Base-by-base conservation (phyloP, 257 asterid genomes). In the Penstemon newberryi region DNA sequence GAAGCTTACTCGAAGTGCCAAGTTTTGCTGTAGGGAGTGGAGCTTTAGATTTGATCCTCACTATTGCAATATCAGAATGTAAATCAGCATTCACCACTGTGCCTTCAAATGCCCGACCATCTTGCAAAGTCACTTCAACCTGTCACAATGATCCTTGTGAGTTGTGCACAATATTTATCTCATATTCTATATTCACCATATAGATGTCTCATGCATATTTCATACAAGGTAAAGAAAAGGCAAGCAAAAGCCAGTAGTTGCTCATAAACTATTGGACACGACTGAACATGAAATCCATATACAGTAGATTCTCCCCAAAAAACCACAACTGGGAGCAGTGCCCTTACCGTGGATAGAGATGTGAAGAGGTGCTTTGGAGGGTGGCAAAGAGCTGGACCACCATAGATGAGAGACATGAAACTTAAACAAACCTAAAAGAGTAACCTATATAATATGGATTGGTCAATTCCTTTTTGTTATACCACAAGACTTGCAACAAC, bases 51-150 rank as follows among this genome's bases (percentile, higher is more conserved):
- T 79, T 77, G 71, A 90, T 90, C 80, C 63, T 90, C 65, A 90
- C 84, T 59, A 90, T 78, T 8, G 96, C 97, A 58, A 90, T 78
- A 64, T 90, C 97, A 3, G 91, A 82, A 66, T 86, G 94, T 63
- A 86, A 52, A 81, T 92, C 96, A 72, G 85, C 92, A 85, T 89
- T 87, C 54, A 89, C 80, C 67, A 92, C 96, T 19, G 87, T 84
- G 74, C 98, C 98, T 86, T 86, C 91, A 56, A 82, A 92, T 69
- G 86, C 73, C 64, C 98, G 90, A 73, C 98, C 98, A 86, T 92
- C 98, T 83, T 87, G 98, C 80, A 92, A 75, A 42, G 95, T 86
- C 77, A 92, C 98, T 79, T 83, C 96, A 77, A 91, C 85, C 97
- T 91, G 79, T 73, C 74, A 47, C 64, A 73, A 50, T 52, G 39